Base-by-base conservation (phyloP, 176 grass and related monocot species). In the Aegilops speltoides region DNA sequence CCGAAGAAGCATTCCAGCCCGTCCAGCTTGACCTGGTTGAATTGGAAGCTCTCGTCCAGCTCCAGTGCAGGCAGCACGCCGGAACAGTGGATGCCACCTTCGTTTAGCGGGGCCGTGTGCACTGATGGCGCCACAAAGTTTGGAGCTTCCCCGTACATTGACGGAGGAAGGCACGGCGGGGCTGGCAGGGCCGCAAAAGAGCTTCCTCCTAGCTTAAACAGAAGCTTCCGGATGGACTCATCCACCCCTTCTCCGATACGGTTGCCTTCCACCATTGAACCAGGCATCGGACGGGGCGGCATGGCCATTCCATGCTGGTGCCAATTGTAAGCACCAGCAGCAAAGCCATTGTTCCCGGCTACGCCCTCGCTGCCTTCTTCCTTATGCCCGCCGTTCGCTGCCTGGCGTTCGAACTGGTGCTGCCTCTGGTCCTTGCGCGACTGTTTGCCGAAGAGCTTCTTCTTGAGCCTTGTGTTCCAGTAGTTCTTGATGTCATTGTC, bases 401-500 rank as follows among this genome's bases (percentile, higher is more conserved):
- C 77, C 69, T 88, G 86, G 77, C 37, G 85, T 19, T n/a, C 41
- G 48, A 91, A 87, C 10, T 81, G 88, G 81, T 84, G 89, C 54
- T 66, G 88, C 69, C 89, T 79, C 80, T 88, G 90, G 50, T 88
- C 90, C 78, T 85, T 91, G 64, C 91, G 84, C 3, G 91, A 84
- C 50, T 98, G 89, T 83, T 98, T 95, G 64, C 91, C 95, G 32
- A 98, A 93, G 83, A 98, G 89, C 81, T 92, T 98, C 87, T 95
- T 98, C 95, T 98, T 98, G 28, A 98, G 87, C 88, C 89, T 93
- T 20, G 95, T 98, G 78, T 98, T 98, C 95, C 95, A 98, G 86
- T 98, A 95, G 88, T 98, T 98, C 91, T 98, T 98, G 90, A 98
- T 98, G 78, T 98, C 95, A 82, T 98, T 98, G 64, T 98, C 95